Base-by-base conservation (phyloP, 2,329 filamentous ascomycete genomes). In the Metarhizium sp. region DNA sequence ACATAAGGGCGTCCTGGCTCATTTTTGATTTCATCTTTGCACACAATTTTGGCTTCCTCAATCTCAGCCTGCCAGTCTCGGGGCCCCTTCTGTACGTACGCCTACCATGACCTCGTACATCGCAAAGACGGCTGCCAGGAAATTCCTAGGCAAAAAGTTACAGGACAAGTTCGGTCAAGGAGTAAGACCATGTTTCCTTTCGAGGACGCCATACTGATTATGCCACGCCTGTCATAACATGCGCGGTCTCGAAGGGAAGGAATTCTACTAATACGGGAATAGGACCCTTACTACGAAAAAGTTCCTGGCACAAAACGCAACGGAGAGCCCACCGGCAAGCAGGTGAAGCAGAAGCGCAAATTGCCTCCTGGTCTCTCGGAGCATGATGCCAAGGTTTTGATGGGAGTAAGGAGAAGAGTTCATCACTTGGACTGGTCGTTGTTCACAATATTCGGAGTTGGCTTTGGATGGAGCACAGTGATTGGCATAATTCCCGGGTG, bases 211-310 rank as follows among this genome's bases (percentile, higher is more conserved):
- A n/a, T 14, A 47, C n/a, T 25, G 11, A 5, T 4, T n/a, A 30
- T 13, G 25, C 25, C 10, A 16, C 10, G 25, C 13, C 14, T 48
- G n/a, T 16, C n/a, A 45, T 16, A 20, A 18, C n/a, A 7, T 45
- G 16, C n/a, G 18, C 42, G 16, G 8, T 11, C 10, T 16, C 16
- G 13, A 6, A 20, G 18, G 16, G 42, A 18, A 20, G 42, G 8
- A n/a, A 30, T 25, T 25, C 45, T 30, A 48, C 13, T n/a, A 29
- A 14, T 69, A 53, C 57, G 59, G 58, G 47, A 32, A 20, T 56
- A 96, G 89, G 92, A 97, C 67, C 91, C 92, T 6, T 96, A 91
- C 74, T 95, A 92, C 64, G 90, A 95, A 69, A 78, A 84, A 62
- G 84, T 96, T 40, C 84, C 86, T 25, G 86, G 92, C 46, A 88